These are phyloP conservation scores for Margaritispora aquatica DNA, from an alignment of 495 filamentous ascomycete species.

Conservation along the genomic window DNA sequence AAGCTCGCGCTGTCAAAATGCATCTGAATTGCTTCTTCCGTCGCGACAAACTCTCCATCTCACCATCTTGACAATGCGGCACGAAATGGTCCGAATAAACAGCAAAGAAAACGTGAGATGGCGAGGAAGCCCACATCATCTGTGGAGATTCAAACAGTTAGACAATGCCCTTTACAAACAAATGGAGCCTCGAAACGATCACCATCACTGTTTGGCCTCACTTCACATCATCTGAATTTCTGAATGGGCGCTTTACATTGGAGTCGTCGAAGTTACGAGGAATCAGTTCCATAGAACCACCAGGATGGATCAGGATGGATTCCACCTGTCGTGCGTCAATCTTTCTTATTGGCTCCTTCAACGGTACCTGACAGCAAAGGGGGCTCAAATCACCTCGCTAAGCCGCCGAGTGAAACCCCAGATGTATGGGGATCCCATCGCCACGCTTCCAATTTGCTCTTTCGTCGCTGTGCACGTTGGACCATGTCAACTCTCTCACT, in stretches of 20 bases:
- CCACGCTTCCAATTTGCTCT: slow-evolving; percentile 10
- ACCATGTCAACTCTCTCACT: slow-evolving; percentile 16
- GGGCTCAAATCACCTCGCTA: slow-evolving; percentile 9
- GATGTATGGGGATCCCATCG: slow-evolving; percentile 5
- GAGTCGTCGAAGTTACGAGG: too few relatives aligned
- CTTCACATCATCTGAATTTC: background rate
- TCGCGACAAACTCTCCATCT: background rate
- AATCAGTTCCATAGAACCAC: background rate
- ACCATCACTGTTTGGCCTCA: slow-evolving; percentile 10
- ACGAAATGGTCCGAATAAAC: background rate
- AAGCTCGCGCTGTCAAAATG: background rate
- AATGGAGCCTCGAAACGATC: background rate
- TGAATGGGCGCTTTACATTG: background rate
- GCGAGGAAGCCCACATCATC: background rate
- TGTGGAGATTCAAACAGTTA: background rate
- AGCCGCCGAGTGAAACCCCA: slow-evolving; percentile 17
- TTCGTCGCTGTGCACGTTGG: slow-evolving; percentile 8
- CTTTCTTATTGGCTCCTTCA: background rate
- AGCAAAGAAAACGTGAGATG: background rate
- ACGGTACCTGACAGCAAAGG: background rate
- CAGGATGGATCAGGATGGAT: background rate
- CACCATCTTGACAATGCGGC: background rate
- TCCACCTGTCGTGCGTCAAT: background rate
- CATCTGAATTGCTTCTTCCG: background rate
- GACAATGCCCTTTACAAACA: background rate